These are phyloP conservation scores for Pythium scleroteichum DNA, from an alignment of 352 stramenopile species.

Conservation along the genomic window DNA sequence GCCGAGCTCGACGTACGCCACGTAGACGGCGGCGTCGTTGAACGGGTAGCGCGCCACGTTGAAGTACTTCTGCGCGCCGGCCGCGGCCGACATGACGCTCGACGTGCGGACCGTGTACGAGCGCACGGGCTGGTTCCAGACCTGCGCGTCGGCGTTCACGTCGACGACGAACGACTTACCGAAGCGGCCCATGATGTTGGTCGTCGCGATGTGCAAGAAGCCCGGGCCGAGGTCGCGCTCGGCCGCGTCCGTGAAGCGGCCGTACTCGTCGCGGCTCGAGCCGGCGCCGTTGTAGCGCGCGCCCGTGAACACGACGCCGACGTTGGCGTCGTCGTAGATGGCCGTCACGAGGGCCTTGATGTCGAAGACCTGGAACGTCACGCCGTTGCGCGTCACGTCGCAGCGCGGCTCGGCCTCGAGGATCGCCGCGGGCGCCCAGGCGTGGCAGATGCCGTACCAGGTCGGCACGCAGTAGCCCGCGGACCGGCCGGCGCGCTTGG, in stretches of 20 bases:
- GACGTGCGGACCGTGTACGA: slow-evolving; percentile 40
- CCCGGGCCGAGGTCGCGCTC: slow-evolving; percentile 53
- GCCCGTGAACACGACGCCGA: slow-evolving; percentile 47
- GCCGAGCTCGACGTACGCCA: slow-evolving; percentile 36
- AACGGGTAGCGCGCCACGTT: slow-evolving; percentile 41
- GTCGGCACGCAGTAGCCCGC: slow-evolving; percentile 15
- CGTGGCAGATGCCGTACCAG: slow-evolving; percentile 21
- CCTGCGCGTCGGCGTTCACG: slow-evolving; percentile 30
- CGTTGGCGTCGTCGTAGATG: slow-evolving; percentile 21
- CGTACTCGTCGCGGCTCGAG: slow-evolving; percentile 39
- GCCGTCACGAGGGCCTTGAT: slow-evolving; percentile 23
- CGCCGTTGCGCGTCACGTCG: slow-evolving; percentile 39
- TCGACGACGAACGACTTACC: slow-evolving; percentile 45
- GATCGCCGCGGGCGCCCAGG: slow-evolving; percentile 9
- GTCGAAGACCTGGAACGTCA: slow-evolving; percentile 24
- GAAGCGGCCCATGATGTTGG: slow-evolving; percentile 51
- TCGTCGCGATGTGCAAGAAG: slow-evolving; percentile 26
- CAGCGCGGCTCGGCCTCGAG: slow-evolving; percentile 8
- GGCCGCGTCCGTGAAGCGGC: slow-evolving; percentile 36
- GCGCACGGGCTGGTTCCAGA: slow-evolving; percentile 67
- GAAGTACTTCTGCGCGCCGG: slow-evolving; percentile 26
- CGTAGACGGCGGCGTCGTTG: slow-evolving; percentile 17
- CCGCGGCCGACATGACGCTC: slow-evolving; percentile 31
- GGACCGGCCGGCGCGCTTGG: slow-evolving; percentile 1
- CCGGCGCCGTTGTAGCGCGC: slow-evolving; percentile 34